A percentile compares a stretch with the other conserved stretches of the same genome.
Evolutionary conservation across 2,329 filamentous ascomycete genomes (phyloP).

Genomic region (Phyllosticta citrichinensis): DNA sequence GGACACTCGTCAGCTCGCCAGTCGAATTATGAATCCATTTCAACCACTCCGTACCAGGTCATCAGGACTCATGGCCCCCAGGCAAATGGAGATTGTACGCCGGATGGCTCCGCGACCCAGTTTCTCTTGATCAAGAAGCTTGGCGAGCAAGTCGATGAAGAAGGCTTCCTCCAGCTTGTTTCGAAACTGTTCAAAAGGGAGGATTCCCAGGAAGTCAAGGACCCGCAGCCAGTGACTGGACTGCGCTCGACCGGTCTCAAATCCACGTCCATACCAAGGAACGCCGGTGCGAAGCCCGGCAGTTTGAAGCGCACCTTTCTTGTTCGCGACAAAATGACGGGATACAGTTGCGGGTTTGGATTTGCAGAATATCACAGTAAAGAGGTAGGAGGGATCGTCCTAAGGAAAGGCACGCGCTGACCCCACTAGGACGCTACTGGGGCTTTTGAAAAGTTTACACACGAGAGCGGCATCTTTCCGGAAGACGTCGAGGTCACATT

Average conservation of each 20-base stretch:
- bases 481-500: background rate
- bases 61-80: background rate
- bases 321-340: constrained; percentile 59
- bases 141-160: constrained; percentile 28
- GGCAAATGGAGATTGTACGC: constrained; percentile 15
- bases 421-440: constrained; percentile 53
- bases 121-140: constrained; percentile 21
- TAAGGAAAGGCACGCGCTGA: background rate
- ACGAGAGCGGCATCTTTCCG: constrained; percentile 22
- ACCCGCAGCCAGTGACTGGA: constrained; percentile 13
- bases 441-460: constrained; percentile 51
- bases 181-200: constrained; percentile 55
- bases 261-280: constrained; percentile 48
- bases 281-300: constrained; percentile 60
- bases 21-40: background rate
- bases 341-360: constrained; percentile 70
- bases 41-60: background rate
- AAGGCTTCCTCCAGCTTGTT: constrained; percentile 46
- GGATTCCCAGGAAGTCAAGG: background rate
- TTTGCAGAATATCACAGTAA: constrained; percentile 75
- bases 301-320: constrained; percentile 70
- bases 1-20: constrained; percentile 4
- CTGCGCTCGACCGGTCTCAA: constrained; percentile 22
- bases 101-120: constrained; percentile 12
- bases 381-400: constrained; percentile 33